Evolutionary conservation across 768 basidiomycete genomes (phyloP).

Genomic region (Leucocoprinus leucothites): DNA sequence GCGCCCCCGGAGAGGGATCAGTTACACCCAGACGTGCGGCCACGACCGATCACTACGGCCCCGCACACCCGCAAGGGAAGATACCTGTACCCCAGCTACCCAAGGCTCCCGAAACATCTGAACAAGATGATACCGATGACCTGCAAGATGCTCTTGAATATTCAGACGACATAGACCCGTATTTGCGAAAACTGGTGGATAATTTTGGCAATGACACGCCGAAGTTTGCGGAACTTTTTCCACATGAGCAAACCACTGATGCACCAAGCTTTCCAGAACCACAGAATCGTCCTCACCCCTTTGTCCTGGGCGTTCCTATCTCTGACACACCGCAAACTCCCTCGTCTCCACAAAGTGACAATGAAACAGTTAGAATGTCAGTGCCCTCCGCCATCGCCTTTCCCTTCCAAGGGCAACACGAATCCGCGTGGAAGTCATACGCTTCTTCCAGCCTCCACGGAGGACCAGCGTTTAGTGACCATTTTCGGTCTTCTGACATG

Average conservation of each 20-base stretch:
- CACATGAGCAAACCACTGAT: not conserved
- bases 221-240: too few relatives aligned
- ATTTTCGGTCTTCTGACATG: not conserved
- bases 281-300: not conserved
- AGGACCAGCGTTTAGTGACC: not conserved
- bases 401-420: not conserved
- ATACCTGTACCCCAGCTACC: not conserved
- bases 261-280: slow-evolving; percentile 1
- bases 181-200: not conserved
- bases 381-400: not conserved
- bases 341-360: not conserved
- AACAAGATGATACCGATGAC: not conserved
- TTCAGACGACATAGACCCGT: not conserved
- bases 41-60: not conserved
- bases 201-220: too few relatives aligned
- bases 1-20: not conserved
- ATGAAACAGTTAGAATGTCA: not conserved
- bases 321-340: not conserved
- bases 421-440: not conserved
- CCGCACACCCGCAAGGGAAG: not conserved
- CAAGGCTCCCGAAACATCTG: not conserved
- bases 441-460: too few relatives aligned
- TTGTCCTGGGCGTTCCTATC: not conserved
- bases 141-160: not conserved
- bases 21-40: not conserved